Evolutionary conservation across 2,329 filamentous ascomycete species (phyloP).

Genomic region (Sporothrix inflata): DNA sequence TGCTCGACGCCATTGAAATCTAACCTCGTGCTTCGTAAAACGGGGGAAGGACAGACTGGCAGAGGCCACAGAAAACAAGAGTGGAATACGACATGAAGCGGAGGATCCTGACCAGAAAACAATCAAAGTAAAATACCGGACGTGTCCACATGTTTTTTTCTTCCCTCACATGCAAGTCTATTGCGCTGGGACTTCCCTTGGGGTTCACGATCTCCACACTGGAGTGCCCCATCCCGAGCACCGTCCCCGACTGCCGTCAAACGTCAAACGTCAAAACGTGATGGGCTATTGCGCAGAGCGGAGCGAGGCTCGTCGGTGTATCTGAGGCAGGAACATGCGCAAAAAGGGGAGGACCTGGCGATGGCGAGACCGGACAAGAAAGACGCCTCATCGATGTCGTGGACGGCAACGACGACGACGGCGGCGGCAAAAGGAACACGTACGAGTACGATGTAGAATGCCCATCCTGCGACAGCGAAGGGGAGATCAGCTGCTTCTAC

Average conservation of each 20-base stretch:
- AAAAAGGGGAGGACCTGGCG: too few species aligned
- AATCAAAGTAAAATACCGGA: not conserved
- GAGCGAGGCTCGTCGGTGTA: not conserved
- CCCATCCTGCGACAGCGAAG: not conserved
- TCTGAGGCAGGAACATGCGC: not conserved
- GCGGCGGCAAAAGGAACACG: not conserved
- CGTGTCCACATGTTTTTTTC: not conserved
- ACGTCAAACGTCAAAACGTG: not conserved
- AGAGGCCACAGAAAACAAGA: not conserved
- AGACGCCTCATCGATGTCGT: not conserved
- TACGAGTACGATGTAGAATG: too few species aligned
- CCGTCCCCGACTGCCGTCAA: slow-evolving; percentile 14
- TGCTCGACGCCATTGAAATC: not conserved
- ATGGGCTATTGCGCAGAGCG: not conserved
- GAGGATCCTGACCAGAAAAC: not conserved
- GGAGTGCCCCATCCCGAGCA: not conserved
- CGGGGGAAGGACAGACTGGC: not conserved
- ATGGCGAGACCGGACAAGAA: not conserved
- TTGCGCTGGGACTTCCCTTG: not conserved
- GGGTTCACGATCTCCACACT: not conserved
- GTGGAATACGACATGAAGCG: not conserved
- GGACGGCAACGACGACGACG: not conserved
- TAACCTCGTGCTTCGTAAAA: not conserved
- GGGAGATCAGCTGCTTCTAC: not conserved
- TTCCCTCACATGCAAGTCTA: slow-evolving; percentile 1